A percentile compares a stretch with the other conserved stretches of the same genome.
Conservation (phyloP, 139 green algal species). For the Medakamo hakoo region DNA sequence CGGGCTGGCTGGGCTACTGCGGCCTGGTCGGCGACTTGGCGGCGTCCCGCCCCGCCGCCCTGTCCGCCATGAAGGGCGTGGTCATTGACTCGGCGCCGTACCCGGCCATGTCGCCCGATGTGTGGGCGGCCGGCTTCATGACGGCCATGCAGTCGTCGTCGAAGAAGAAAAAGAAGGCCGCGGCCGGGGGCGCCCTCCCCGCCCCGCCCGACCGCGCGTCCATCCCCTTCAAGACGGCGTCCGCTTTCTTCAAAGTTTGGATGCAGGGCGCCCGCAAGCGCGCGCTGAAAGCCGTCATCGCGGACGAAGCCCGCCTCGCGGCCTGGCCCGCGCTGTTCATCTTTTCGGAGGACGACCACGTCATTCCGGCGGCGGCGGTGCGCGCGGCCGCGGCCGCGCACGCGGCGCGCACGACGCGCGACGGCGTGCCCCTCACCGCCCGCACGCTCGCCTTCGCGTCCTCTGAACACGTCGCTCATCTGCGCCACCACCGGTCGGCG, state of each 20-base stretch:
- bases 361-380: neutral
- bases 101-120: neutral
- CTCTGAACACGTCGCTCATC: no score
- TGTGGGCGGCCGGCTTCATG: neutral
- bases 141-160: neutral
- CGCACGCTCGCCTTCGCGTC: no score
- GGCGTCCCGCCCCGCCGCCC: no score
- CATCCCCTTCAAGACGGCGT: neutral
- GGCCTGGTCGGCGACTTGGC: neutral
- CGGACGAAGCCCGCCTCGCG: neutral
- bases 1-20: neutral
- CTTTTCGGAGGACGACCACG: neutral
- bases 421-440: no score
- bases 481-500: no score
- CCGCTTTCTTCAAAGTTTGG: neutral
- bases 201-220: neutral
- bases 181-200: no score
- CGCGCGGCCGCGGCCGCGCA: neutral
- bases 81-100: neutral
- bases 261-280: neutral
- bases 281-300: neutral
- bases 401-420: no score
- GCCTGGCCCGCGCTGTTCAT: neutral
- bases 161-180: no score
- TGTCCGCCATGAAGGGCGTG: neutral